phyloP scores from a whole-genome alignment of 1,139 yeast species.

The Saccharomyces pastorianus region DNA sequence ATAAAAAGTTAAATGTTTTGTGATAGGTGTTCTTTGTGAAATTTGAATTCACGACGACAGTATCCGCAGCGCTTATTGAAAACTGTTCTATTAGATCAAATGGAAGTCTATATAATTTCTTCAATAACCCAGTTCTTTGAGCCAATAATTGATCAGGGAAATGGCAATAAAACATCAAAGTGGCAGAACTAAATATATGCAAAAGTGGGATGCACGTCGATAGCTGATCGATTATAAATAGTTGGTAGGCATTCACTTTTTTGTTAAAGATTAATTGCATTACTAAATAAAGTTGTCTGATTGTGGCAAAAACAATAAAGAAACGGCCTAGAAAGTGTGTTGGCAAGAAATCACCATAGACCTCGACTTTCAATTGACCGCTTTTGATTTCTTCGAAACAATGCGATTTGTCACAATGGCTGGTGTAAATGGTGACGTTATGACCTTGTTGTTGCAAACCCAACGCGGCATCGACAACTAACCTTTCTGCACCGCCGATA shows the following conservation, averaged over 20 bases:
- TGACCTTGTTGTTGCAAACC: conserved; percentile 71
- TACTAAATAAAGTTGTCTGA: conserved; percentile 69
- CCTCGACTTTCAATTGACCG: conserved; percentile 52
- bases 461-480: conserved; percentile 90
- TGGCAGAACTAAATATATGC: conserved; percentile 38
- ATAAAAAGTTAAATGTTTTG: conserved; percentile 44
- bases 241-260: conserved; percentile 48
- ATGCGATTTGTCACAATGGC: conserved; percentile 79
- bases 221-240: conserved; percentile 79
- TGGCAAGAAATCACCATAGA: conserved; percentile 78
- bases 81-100: conserved; percentile 77
- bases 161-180: conserved; percentile 79
- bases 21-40: conserved; percentile 70
- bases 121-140: conserved; percentile 45
- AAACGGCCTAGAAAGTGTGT: conserved; percentile 56
- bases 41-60: conserved; percentile 75
- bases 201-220: conserved; percentile 78
- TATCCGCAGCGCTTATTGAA: conserved; percentile 70
- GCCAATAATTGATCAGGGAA: conserved; percentile 88
- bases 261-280: conserved; percentile 42
- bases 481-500: conserved; percentile 93
- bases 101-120: conserved; percentile 64
- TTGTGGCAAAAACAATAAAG: conserved; percentile 72
- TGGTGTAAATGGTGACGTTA: conserved; percentile 64
- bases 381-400: conserved; percentile 82